These are phyloP conservation scores for Rhynchosporium secalis DNA, from an alignment of 2,329 filamentous ascomycete species.

Conservation along the genomic window DNA sequence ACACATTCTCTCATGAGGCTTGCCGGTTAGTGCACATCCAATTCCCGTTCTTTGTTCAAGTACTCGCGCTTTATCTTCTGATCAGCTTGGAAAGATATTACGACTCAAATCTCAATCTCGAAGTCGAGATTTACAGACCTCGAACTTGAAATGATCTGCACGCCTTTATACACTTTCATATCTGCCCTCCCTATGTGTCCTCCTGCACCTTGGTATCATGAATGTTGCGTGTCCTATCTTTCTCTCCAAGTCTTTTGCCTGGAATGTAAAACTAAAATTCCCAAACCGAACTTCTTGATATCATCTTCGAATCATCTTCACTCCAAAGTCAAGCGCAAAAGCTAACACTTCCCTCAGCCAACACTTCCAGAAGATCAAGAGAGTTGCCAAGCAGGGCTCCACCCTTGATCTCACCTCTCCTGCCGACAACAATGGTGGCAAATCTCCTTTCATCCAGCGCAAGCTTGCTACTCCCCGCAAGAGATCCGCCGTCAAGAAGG, in stretches of 20 bases:
- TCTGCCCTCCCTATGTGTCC: not conserved
- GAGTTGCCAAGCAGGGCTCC: constrained; percentile 11
- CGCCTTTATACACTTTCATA: not conserved
- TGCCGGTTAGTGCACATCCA: constrained; percentile 34
- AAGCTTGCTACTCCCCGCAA: constrained; percentile 4
- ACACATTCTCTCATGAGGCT: constrained; percentile 36
- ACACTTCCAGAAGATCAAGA: constrained; percentile 39
- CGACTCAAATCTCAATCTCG: not conserved
- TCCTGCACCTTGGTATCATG: not conserved
- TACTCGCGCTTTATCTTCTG: not conserved
- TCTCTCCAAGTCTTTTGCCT: not conserved
- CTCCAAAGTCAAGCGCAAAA: not conserved
- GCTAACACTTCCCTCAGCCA: constrained; percentile 30
- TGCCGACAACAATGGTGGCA: not conserved
- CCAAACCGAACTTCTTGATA: not conserved
- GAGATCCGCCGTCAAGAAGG: constrained; percentile 2
- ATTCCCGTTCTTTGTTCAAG: not conserved
- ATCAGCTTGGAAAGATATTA: not conserved
- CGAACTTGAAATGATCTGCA: not conserved
- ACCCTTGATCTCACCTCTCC: not conserved
- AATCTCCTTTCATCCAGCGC: not conserved
- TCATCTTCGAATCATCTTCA: not conserved
- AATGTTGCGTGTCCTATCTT: not conserved
- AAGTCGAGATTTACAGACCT: not conserved
- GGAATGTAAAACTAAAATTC: not conserved